Evolutionary conservation across 768 basidiomycete species (phyloP), one percentile per base, ranked within the genome.

Genomic region (Tylopilus sp.): DNA sequence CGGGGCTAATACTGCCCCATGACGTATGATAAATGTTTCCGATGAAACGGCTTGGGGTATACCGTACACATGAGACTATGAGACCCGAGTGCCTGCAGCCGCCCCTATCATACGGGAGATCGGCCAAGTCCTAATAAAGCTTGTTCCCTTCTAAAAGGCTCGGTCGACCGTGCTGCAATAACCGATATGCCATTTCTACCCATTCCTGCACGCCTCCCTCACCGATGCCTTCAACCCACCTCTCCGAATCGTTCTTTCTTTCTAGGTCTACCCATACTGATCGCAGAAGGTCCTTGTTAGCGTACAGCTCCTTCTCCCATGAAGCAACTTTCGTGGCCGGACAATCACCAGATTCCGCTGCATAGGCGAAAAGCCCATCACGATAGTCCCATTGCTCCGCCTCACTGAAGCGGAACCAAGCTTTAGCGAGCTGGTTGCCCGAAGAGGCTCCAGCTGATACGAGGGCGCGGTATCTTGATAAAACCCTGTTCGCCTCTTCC

Each of bases 361-460:
- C 76, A 57, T 87, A 80, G 8, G 70, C 71, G 50, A 77, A 75
- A 50, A 92, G 66, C 21, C 70, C 72, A 50, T 86, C 83, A 13
- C 85, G 78, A 64, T 92, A 91, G 22, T 77, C 74, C 67, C 83
- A 92, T 62, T 88, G 87, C 48, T 84, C 79, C 41, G 71, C 54
- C 5, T 68, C 68, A 29, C 70, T 67, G 52, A 87, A 74, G 12
- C 71, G 68, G 63, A 82, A 76, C 86, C 86, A 91, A 13, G 63
- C 63, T 48, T 80, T 80, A 21, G 82, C 73, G 28, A 89, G 74
- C 25, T 58, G 62, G 13, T 63, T 55, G 22, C 74, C 68, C 44
- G 73, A 60, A 30, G 75, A 69, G 30, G 61, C 74, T 48, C 66
- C 62, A 22, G 41, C 56, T 11, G 38, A 51, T 17, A 67, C 68